A percentile compares a stretch with the other conserved stretches of the same genome.
Conservation (phyloP, 345 rosid species). For the Turritis glabra region DNA sequence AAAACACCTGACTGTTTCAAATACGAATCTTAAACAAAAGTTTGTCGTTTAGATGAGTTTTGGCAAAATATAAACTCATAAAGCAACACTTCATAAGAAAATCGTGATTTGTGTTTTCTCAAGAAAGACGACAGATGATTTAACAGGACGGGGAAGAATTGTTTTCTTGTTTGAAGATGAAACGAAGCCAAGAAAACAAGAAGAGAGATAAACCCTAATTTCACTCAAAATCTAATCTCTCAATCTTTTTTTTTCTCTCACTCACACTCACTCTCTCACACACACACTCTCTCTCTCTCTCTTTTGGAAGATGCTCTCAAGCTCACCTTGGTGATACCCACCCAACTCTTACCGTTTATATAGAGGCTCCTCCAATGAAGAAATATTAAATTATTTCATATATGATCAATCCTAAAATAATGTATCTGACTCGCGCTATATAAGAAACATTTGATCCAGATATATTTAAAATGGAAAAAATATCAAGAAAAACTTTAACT, state of each 20-base stretch:
- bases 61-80: conserved; percentile 53
- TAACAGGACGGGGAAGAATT: conserved; percentile 40
- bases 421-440: background rate
- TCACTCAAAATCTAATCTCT: background rate
- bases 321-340: conserved; percentile 2
- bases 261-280: background rate
- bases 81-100: conserved; percentile 52
- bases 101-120: conserved; percentile 32
- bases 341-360: conserved; percentile 39
- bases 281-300: background rate
- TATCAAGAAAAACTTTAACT: too few species aligned
- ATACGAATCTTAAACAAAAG: background rate
- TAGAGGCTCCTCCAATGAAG: conserved; percentile 29
- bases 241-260: background rate
- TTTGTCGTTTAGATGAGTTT: conserved; percentile 28
- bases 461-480: too few species aligned
- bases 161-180: background rate
- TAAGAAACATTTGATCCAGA: background rate
- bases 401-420: background rate
- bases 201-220: conserved; percentile 16
- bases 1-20: conserved; percentile 58
- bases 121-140: conserved; percentile 37
- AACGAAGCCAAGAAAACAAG: background rate
- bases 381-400: conserved; percentile 6
- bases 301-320: conserved; percentile 35